Conservation (phyloP, 164 flowering plant genomes). For the Warburgia ugandensis region DNA sequence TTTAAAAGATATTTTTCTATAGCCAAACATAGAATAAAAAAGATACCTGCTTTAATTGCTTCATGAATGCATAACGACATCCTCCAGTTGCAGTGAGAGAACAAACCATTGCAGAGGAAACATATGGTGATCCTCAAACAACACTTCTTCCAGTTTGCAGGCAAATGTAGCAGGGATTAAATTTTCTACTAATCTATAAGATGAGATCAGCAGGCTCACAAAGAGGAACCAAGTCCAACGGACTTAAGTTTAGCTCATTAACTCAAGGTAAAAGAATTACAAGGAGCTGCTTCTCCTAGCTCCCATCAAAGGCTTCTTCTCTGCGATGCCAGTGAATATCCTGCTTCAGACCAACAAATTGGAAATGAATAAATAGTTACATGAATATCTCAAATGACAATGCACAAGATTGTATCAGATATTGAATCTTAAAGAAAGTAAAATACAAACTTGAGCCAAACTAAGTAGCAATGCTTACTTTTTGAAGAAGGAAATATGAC, state of each 20-base stretch:
- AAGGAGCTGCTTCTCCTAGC: neutral
- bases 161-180: neutral
- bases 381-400: neutral
- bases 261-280: neutral
- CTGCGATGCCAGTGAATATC: conserved; percentile 4
- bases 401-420: neutral
- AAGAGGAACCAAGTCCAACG: neutral
- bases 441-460: neutral
- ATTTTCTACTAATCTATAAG: no score
- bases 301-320: conserved; percentile 3
- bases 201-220: neutral
- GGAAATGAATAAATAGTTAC: neutral
- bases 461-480: no score
- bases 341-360: neutral
- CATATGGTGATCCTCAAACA: no score
- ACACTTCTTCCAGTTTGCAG: neutral
- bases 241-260: neutral
- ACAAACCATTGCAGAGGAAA: no score
- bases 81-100: neutral
- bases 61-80: neutral
- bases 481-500: no score
- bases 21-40: neutral
- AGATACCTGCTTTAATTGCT: conserved; percentile 1
- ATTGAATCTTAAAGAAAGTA: neutral
- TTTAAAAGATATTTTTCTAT: no score